Evolutionary conservation across 176 grass and related monocot species (phyloP).

Genomic region (Carex scoparia): DNA sequence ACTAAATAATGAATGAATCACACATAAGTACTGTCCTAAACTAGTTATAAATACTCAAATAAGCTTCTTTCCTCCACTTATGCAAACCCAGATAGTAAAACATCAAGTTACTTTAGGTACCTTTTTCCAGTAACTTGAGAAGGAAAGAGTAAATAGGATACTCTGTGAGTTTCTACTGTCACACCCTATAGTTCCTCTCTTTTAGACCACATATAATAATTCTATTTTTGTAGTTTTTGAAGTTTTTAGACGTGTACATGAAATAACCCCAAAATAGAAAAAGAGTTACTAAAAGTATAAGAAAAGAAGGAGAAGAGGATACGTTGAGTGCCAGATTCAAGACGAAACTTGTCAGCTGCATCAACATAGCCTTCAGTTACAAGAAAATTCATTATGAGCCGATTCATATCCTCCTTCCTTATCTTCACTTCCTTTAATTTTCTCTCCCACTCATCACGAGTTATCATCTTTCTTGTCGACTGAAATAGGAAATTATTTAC

Average conservation of each 20-base stretch:
- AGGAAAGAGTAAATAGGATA: neutral
- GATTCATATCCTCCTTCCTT: conserved; percentile 90
- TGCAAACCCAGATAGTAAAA: neutral
- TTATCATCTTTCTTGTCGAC: conserved; percentile 77
- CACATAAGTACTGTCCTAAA: neutral
- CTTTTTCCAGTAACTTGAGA: neutral
- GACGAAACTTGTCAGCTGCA: conserved; percentile 87
- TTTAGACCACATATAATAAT: neutral
- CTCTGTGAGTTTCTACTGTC: neutral
- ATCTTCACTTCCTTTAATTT: conserved; percentile 95
- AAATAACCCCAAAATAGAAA: neutral
- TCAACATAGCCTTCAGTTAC: conserved; percentile 90
- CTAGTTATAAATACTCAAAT: neutral
- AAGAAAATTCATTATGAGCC: conserved; percentile 90
- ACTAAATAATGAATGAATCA: neutral
- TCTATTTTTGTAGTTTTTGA: neutral
- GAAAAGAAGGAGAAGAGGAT: conserved; percentile 16
- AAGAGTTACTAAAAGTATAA: neutral
- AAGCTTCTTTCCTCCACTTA: neutral
- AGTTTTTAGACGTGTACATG: neutral
- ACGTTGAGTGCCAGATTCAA: conserved; percentile 92
- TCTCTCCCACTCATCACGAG: conserved; percentile 85
- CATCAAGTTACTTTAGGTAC: neutral
- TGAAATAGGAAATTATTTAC: conserved; percentile 25
- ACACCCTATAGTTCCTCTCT: neutral